These are phyloP conservation scores for Boletus huronensis DNA, from an alignment of 768 basidiomycete genomes.

Conservation along the genomic window DNA sequence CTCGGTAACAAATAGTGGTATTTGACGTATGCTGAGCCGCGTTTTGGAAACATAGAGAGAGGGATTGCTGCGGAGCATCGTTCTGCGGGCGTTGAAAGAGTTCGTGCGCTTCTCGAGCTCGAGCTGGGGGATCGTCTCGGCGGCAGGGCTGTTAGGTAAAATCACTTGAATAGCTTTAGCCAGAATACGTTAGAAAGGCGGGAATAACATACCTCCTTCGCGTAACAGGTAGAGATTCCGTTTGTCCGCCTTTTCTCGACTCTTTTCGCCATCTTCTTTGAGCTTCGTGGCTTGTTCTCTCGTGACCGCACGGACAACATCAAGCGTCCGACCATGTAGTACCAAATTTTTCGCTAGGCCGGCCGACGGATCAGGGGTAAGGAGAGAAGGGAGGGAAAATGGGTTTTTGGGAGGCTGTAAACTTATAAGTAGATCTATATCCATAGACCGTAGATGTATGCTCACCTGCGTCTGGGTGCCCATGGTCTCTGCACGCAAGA, in stretches of 20 bases:
- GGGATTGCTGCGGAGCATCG: conserved; percentile 86
- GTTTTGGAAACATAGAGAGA: conserved; percentile 93
- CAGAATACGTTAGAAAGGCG: neutral
- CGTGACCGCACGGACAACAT: conserved; percentile 87
- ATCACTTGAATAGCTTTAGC: conserved; percentile 57
- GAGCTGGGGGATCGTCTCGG: conserved; percentile 59
- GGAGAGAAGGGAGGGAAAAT: conserved; percentile 81
- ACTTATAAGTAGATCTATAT: neutral
- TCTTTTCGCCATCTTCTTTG: conserved; percentile 82
- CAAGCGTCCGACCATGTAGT: conserved; percentile 88
- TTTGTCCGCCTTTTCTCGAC: conserved; percentile 88
- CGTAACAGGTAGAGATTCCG: conserved; percentile 93
- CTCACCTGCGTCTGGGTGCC: conserved; percentile 36
- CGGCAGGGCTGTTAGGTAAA: conserved; percentile 81
- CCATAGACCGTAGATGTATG: conserved; percentile 18
- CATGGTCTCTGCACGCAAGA: conserved; percentile 61
- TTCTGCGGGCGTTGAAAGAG: conserved; percentile 82
- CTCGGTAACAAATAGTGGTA: conserved; percentile 89
- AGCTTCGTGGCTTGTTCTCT: conserved; percentile 84
- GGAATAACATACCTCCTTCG: conserved; percentile 72
- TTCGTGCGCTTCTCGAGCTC: conserved; percentile 84
- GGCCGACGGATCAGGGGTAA: conserved; percentile 92
- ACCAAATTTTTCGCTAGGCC: conserved; percentile 79
- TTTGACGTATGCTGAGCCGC: conserved; percentile 88
- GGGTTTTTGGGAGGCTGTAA: conserved; percentile 71